Conservation (phyloP, 208 protist species). For the Acanthamoeba healyi region DNA sequence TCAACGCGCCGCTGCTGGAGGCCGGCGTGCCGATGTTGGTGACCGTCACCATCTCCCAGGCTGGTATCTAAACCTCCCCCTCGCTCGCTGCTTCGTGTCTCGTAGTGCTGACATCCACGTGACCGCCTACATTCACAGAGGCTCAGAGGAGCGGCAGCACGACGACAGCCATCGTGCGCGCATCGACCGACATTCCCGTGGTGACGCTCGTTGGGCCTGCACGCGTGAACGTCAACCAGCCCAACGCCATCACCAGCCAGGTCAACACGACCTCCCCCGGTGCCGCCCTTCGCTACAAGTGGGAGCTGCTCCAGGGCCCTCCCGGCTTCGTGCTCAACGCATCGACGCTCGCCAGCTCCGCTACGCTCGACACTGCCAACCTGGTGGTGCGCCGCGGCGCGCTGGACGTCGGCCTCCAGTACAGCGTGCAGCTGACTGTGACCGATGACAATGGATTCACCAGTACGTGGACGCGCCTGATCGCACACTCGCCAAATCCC, state of each 20-base stretch:
- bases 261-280: not conserved
- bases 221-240: not conserved
- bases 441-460: not conserved
- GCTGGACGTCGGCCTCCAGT: not conserved
- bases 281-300: not conserved
- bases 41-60: not conserved
- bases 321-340: constrained; percentile 2
- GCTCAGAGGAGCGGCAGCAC: not conserved
- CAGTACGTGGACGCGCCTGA: no score
- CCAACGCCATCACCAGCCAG: not conserved
- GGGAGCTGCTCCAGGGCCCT: not conserved
- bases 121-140: not conserved
- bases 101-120: no score
- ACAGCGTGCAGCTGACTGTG: not conserved
- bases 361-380: not conserved
- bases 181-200: not conserved
- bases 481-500: no score
- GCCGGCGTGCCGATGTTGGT: not conserved
- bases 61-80: no score
- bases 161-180: not conserved
- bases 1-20: not conserved
- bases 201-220: not conserved
- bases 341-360: not conserved
- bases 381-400: not conserved
- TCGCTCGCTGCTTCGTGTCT: no score